These are phyloP conservation scores for Heritiera fomes DNA, from an alignment of 345 rosid genomes.

Conservation along the genomic window DNA sequence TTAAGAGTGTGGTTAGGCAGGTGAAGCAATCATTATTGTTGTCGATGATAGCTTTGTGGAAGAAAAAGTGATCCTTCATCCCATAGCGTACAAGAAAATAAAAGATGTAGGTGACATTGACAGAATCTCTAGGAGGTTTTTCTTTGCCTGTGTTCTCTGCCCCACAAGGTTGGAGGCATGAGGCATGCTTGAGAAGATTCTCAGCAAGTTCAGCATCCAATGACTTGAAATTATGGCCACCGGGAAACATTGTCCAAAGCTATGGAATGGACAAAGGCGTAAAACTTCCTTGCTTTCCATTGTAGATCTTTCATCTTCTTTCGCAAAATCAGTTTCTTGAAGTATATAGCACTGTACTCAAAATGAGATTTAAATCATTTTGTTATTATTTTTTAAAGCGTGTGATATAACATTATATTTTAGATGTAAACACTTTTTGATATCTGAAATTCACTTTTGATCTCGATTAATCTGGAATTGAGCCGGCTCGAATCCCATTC, in stretches of 20 bases:
- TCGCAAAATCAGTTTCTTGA: no score
- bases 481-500: no score
- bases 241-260: not conserved
- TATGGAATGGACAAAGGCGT: not conserved
- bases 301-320: no score
- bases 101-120: not conserved
- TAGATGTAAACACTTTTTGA: no score
- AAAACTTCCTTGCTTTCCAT: not conserved
- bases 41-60: not conserved
- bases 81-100: not conserved
- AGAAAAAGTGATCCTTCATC: not conserved
- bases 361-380: no score
- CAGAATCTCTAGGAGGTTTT: not conserved
- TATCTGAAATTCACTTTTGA: no score
- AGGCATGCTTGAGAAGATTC: constrained; percentile 7
- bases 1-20: not conserved
- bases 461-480: no score
- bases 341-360: no score
- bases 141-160: not conserved
- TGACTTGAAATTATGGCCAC: constrained; percentile 12
- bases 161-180: not conserved
- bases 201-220: constrained; percentile 3
- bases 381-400: no score
- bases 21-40: not conserved
- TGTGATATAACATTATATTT: no score